Evolutionary conservation across 768 basidiomycete species (phyloP), one percentile per base, ranked within the genome.

Genomic region (Trametes elegans): DNA sequence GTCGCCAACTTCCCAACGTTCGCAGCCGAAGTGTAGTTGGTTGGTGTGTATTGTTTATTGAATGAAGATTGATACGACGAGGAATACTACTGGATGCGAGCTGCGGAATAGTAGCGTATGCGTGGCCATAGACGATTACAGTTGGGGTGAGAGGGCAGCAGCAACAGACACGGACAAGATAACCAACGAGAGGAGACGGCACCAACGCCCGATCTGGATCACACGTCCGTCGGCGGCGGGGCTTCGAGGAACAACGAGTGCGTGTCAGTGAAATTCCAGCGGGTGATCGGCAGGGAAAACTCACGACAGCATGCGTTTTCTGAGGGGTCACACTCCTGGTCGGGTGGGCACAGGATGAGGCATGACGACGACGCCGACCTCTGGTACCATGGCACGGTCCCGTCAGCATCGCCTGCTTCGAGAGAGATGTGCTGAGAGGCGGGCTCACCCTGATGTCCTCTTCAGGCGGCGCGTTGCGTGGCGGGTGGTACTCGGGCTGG

Each of bases 281-380:
- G 46, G 14, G 40, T 39, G 19, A 31, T 43, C 13, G 41, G 29
- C 41, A 18, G 13, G 9, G 35, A 21, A n/a, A 19, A 80, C 88
- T 74, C 68, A 90, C 88, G 89, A 67, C 89, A 92, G 67, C 90
- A 92, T 1, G 87, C 82, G 58, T 89, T 84, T 64, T 89, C 84
- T 26, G 69, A 67, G 13, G 84, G 83, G 62, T 85, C 74, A 62
- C 90, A 92, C 31, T 76, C 79, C 53, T 79, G 78, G 65, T 88
- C 87, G 9, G 79, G 66, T 6, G 88, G 88, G 62, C 90, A 92
- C 18, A 82, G 62, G 56, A 92, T 84, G 51, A 91, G 75, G 68
- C 90, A 92, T 13, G 78, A 79, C 4, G 82, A 79, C 53, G 82
- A 75, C 35, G 72, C 73, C 23, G 74, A 74, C 41, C 74, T 77